Percentiles rank a stretch among this genome's conserved stretches.
phyloP scores from a whole-genome alignment of 805 yeast genomes.

The Isabelozyma gotoi region DNA sequence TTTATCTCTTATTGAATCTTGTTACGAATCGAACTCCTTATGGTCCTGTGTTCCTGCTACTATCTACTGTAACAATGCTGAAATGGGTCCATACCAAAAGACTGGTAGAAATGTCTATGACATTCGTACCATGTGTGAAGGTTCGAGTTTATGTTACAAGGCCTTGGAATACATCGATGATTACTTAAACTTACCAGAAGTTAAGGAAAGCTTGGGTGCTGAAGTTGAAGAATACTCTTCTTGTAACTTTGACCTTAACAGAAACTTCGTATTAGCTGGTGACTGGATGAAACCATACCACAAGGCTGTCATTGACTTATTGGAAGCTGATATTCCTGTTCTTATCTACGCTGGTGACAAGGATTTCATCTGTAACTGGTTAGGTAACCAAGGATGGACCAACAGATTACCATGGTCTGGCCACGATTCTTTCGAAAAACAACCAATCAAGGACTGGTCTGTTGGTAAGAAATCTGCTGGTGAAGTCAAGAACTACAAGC shows the following conservation, averaged over 20 bases:
- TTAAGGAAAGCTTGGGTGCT: conserved; percentile 82
- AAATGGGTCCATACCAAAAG: conserved; percentile 75
- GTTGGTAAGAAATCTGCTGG: conserved; percentile 52
- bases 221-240: conserved; percentile 77
- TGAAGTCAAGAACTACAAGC: conserved; percentile 68
- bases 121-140: conserved; percentile 77
- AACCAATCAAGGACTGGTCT: conserved; percentile 43
- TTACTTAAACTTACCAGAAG: conserved; percentile 75
- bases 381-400: conserved; percentile 86
- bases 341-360: conserved; percentile 93
- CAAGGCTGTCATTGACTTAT: conserved; percentile 57
- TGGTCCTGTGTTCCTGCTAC: conserved; percentile 92
- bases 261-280: conserved; percentile 80
- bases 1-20: conserved; percentile 66
- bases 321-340: conserved; percentile 73
- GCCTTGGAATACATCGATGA: conserved; percentile 71
- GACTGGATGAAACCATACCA: conserved; percentile 88
- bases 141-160: conserved; percentile 69
- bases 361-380: conserved; percentile 91
- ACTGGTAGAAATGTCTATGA: conserved; percentile 94
- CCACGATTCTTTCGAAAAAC: conserved; percentile 43
- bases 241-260: conserved; percentile 76
- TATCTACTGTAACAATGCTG: conserved; percentile 82
- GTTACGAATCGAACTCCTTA: conserved; percentile 72
- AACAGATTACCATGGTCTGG: conserved; percentile 66